Base-by-base conservation (phyloP, 257 asterid genomes). In the Voacanga thouarsii region DNA sequence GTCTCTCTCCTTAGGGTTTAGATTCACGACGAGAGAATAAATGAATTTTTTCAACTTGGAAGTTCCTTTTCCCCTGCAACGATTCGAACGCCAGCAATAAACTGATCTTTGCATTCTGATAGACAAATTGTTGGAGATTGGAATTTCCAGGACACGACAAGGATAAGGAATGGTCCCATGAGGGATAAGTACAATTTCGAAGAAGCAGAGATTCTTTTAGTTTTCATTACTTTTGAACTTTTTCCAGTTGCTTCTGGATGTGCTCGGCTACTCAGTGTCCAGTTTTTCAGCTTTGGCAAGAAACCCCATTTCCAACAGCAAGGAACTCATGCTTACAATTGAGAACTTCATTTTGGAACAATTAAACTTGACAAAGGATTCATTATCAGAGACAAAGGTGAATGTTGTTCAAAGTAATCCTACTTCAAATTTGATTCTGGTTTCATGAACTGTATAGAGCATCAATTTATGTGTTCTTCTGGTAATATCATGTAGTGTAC, bases 301-400 rank as follows among this genome's bases (percentile, higher is more conserved):
- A 84, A 88, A 88, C 79, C 83, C 90, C 78, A 73, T 76, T 82
- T 84, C 89, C 73, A 59, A 77, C 74, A 83, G 85, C 87, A 88
- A 84, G 80, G 91, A 88, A 50, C 80, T 89, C 83, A 87, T 80
- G 79, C 75, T 72, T 77, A 78, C 78, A 80, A 84, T 92, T 45
- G 91, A 89, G 85, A 89, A 59, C 85, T 96, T 93, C 84, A 84
- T 96, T 76, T 85, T 89, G 56, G 97, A 96, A 85, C 94, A 89
- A 80, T 78, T 96, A 67, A 71, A 82, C 78, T 83, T 96, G 83
- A 86, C 80, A 78, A 93, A 86, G 84, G 94, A 90, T 80, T 84
- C 87, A 83, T 88, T 88, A 43, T 87, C 89, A 55, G 97, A 88
- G 78, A 83, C 88, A 80, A 92, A 90, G 96, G 98, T 56, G 49